Percentiles rank a stretch among this genome's conserved stretches.
These are phyloP conservation scores for Hypoxylon cercidicola DNA, from an alignment of 495 filamentous ascomycete genomes.

Conservation along the genomic window DNA sequence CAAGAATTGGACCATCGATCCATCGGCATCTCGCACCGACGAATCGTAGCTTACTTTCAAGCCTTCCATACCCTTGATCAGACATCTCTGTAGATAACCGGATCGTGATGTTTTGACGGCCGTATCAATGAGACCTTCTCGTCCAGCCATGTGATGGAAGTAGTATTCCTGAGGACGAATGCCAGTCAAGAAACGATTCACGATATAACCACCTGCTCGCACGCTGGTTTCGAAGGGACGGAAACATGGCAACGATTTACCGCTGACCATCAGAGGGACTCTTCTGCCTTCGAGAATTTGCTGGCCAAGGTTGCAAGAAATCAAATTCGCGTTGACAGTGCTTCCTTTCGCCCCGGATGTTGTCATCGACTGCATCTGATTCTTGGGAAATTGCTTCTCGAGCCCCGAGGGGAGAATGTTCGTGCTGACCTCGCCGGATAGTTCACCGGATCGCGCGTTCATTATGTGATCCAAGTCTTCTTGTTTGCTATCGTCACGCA, in stretches of 20 bases:
- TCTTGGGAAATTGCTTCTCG: slow-evolving; percentile 91
- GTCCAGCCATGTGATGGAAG: slow-evolving; percentile 99
- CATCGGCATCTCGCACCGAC: slow-evolving; percentile 92
- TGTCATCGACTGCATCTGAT: slow-evolving; percentile 99
- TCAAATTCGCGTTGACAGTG: slow-evolving; percentile 92
- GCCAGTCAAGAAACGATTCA: slow-evolving; percentile 96
- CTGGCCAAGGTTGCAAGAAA: slow-evolving; percentile 97
- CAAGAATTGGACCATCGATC: slow-evolving; percentile 91
- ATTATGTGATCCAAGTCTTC: slow-evolving; percentile 85
- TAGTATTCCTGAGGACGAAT: slow-evolving; percentile 98
- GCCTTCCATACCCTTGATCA: slow-evolving; percentile 99
- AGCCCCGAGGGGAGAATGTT: slow-evolving; percentile 84
- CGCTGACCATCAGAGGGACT: slow-evolving; percentile 97
- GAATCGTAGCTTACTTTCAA: slow-evolving; percentile 91
- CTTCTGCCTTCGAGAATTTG: slow-evolving; percentile 95
- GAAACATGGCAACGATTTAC: slow-evolving; percentile 96
- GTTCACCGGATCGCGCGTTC: slow-evolving; percentile 72
- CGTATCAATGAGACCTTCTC: slow-evolving; percentile 98
- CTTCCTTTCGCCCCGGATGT: slow-evolving; percentile 95
- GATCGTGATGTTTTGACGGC: slow-evolving; percentile 98
- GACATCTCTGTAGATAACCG: slow-evolving; percentile 95
- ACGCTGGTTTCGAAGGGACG: slow-evolving; percentile 88
- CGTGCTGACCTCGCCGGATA: slow-evolving; percentile 82
- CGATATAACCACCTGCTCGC: slow-evolving; percentile 92
- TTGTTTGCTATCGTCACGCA: slow-evolving; percentile 91